phyloP scores from a whole-genome alignment of 352 stramenopile species.

The Globisporangium megalacanthum region DNA sequence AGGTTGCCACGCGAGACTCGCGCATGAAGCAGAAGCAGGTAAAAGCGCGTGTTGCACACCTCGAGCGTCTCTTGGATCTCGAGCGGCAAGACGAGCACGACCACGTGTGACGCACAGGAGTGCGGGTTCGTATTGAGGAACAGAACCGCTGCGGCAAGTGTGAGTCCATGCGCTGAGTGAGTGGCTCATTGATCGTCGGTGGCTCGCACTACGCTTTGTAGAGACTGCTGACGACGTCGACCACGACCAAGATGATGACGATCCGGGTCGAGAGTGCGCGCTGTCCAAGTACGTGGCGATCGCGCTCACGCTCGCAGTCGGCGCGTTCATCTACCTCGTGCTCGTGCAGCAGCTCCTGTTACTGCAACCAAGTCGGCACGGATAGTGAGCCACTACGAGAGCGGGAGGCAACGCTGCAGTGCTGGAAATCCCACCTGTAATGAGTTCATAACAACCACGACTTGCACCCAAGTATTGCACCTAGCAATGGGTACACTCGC shows the following conservation, averaged over 20 bases:
- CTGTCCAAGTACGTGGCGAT: conserved; percentile 42
- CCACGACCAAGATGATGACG: conserved; percentile 10
- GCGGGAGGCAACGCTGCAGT: too few relatives aligned
- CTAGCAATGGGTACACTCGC: not conserved
- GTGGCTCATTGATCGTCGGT: too few relatives aligned
- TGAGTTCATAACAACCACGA: not conserved
- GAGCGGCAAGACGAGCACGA: not conserved
- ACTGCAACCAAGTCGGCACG: not conserved
- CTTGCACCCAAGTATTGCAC: not conserved
- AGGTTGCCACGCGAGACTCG: not conserved
- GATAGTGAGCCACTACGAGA: not conserved
- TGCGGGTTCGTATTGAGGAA: not conserved
- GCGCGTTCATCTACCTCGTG: conserved; percentile 45
- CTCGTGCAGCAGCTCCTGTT: conserved; percentile 17
- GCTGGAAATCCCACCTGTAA: not conserved
- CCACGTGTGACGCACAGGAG: not conserved
- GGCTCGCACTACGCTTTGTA: too few relatives aligned
- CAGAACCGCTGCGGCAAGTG: not conserved
- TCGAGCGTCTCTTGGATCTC: conserved; percentile 4
- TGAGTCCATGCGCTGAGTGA: not conserved
- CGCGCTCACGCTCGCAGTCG: conserved; percentile 27
- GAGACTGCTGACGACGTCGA: not conserved
- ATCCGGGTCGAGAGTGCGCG: conserved; percentile 30
- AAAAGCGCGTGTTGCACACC: conserved; percentile 3
- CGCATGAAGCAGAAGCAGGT: conserved; percentile 1